phyloP scores from a whole-genome alignment of 2,329 filamentous ascomycete species.

The Hymenoscyphus repandus region DNA sequence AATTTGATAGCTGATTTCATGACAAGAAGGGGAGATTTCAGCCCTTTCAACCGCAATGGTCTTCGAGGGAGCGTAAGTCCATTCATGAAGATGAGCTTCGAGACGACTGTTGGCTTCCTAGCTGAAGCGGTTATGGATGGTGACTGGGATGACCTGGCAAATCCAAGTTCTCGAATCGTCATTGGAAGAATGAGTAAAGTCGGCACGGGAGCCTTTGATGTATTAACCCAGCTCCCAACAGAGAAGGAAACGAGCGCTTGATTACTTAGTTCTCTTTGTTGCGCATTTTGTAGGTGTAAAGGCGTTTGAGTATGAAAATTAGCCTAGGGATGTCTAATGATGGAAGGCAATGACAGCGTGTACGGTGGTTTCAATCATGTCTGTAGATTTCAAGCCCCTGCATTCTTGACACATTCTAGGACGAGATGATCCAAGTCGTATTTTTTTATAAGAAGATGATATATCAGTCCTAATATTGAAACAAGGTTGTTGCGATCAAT shows the following conservation, averaged over 20 bases:
- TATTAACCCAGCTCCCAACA: conserved; percentile 56
- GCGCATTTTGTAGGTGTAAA: no score
- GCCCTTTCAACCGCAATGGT: conserved; percentile 87
- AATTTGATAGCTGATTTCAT: conserved; percentile 97
- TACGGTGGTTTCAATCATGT: no score
- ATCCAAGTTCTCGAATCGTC: conserved; percentile 83
- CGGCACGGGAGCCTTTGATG: conserved; percentile 89
- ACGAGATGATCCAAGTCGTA: no score
- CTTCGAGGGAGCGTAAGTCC: conserved; percentile 79
- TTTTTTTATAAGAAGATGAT: no score
- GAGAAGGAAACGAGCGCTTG: conserved; percentile 6
- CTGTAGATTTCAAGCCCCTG: no score
- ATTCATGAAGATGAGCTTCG: conserved; percentile 99
- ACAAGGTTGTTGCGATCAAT: no score
- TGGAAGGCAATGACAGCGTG: no score
- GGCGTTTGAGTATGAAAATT: no score
- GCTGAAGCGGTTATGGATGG: conserved; percentile 87
- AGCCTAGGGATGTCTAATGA: no score
- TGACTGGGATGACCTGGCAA: conserved; percentile 82
- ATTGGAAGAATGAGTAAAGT: conserved; percentile 76
- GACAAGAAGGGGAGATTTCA: conserved; percentile 88
- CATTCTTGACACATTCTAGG: no score
- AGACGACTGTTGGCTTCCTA: conserved; percentile 91
- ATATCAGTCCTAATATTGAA: no score
- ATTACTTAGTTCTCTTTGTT: no score